These are phyloP conservation scores for Calonectria crousiana DNA, from an alignment of 2,329 filamentous ascomycete species.

Conservation along the genomic window DNA sequence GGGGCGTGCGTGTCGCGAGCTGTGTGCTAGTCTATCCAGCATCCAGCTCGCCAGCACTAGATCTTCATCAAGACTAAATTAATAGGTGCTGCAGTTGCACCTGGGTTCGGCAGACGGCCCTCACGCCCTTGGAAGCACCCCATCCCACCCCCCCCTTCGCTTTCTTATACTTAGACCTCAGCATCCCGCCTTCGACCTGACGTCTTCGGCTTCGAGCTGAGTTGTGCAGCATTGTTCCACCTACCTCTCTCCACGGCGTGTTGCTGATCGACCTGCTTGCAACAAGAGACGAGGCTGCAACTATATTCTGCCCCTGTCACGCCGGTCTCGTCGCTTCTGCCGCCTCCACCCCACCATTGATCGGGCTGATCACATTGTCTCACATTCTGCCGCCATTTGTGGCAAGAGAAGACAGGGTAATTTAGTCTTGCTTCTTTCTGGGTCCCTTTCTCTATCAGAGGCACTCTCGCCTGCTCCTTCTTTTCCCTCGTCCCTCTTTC, in stretches of 20 bases:
- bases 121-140: conserved; percentile 31
- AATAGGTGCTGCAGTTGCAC: conserved; percentile 27
- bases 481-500: conserved; percentile 11
- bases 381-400: conserved; percentile 18
- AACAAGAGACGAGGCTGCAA: conserved; percentile 20
- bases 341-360: conserved; percentile 33
- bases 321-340: conserved; percentile 26
- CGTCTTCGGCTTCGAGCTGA: background rate
- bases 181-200: conserved; percentile 6
- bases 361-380: conserved; percentile 36
- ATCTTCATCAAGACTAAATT: conserved; percentile 38
- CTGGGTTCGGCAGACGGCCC: conserved; percentile 25
- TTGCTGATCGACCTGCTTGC: conserved; percentile 33
- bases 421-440: conserved; percentile 28
- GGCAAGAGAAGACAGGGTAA: conserved; percentile 24
- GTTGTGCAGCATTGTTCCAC: conserved; percentile 29
- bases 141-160: conserved; percentile 16
- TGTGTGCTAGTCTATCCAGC: conserved; percentile 18
- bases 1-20: conserved; percentile 6
- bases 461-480: conserved; percentile 3
- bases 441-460: background rate
- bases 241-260: conserved; percentile 29
- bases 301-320: conserved; percentile 28
- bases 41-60: conserved; percentile 33
- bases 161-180: conserved; percentile 7